Base-by-base conservation (phyloP, 306 rosid species). In the Quercus suber region DNA sequence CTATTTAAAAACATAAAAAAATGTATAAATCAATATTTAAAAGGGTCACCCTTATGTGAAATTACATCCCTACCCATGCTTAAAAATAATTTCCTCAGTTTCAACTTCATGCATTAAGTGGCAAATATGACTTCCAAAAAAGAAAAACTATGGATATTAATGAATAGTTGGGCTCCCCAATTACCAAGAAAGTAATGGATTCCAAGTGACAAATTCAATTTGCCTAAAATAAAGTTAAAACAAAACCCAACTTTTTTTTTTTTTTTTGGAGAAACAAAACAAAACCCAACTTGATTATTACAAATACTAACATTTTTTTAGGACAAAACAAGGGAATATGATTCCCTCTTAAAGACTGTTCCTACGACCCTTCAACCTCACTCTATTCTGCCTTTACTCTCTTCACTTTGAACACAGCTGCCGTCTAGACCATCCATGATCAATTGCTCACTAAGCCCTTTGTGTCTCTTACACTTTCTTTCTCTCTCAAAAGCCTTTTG, bases 391-490 rank as follows among this genome's bases (percentile, higher is more conserved):
- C 73, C 78, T 80, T 51, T 67, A 73, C 79, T 74, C 73, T 81
- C 65, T 70, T 71, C 68, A 69, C 82, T 78, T 55, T 56, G 21
- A 59, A 69, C 56, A 52, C 35, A 60, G 65, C 79, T 78, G 64
- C 72, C 73, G 43, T 53, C 75, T 59, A 78, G 76, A 78, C 67
- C 89, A 79, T 87, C 80, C 67, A 75, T 71, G 86, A 52, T 69
- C 84, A 59, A 9, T 27, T 21, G 23, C 13, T 12, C 53, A 27
- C 76, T 49, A 56, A 35, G 56, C 73, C 81, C 69, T 79, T 78
- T 78, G 63, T 78, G 86, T 77, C 82, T 82, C 87, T 85, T 78
- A 86, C 76, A 35, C 83, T 73, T 49, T 74, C 76, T 63, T 75
- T 75, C 69, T 59, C 72, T 80, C 74, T 56, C n/a, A 75, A 83